These are phyloP conservation scores for Fusarium nygamai DNA, from an alignment of 2,329 filamentous ascomycete species.

Conservation along the genomic window DNA sequence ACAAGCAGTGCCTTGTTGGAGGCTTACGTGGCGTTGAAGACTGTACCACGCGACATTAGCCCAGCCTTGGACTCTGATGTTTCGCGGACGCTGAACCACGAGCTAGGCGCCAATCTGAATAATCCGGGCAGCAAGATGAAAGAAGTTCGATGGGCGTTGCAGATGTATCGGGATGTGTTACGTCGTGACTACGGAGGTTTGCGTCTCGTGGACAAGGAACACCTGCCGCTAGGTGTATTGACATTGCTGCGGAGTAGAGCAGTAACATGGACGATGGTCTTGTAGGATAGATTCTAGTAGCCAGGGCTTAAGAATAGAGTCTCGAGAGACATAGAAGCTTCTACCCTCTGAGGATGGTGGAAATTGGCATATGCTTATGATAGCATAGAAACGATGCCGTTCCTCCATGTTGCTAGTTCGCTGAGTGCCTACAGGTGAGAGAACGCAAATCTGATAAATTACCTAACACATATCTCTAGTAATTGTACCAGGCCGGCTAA, in stretches of 20 bases:
- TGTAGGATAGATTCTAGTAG: background rate
- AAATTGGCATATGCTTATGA: background rate
- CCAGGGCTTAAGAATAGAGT: background rate
- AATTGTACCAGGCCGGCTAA: background rate
- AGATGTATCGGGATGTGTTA: background rate
- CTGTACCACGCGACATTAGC: background rate
- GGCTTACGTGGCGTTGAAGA: background rate
- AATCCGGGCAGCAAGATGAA: background rate
- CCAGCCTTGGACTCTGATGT: background rate
- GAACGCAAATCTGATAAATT: fast-evolving
- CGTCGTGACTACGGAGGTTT: background rate
- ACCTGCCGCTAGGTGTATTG: background rate
- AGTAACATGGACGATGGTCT: background rate
- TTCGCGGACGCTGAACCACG: background rate
- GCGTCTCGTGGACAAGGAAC: background rate
- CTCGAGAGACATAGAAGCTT: fast-evolving
- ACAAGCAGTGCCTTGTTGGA: background rate
- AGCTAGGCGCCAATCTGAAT: background rate
- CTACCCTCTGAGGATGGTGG: fast-evolving
- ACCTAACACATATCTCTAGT: background rate
- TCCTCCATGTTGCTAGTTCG: background rate
- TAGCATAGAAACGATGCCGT: background rate
- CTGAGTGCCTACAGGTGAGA: background rate
- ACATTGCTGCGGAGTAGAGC: background rate
- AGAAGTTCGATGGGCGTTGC: background rate